phyloP scores from a whole-genome alignment of 768 basidiomycete genomes.

The Lepiota brunneoincarnata region DNA sequence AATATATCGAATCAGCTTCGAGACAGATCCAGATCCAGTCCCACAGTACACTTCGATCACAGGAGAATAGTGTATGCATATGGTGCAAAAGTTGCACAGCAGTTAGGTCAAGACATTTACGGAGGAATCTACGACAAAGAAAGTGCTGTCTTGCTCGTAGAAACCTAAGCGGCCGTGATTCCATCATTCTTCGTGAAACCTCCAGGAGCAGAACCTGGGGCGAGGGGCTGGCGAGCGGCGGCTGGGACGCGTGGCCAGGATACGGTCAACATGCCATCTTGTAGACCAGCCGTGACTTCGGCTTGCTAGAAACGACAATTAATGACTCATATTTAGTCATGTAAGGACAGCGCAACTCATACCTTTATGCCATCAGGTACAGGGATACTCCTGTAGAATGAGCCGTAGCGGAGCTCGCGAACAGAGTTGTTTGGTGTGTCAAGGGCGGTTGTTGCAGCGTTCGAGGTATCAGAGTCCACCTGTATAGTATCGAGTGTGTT shows the following conservation, averaged over 20 bases:
- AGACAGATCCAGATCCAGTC: no score
- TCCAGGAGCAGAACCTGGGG: neutral
- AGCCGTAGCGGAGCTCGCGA: constrained; percentile 42
- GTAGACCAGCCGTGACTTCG: constrained; percentile 32
- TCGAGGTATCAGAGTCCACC: constrained; percentile 8
- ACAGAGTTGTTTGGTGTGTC: constrained; percentile 16
- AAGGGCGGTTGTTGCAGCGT: neutral
- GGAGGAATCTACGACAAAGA: no score
- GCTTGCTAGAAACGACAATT: constrained; percentile 27
- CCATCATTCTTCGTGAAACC: neutral
- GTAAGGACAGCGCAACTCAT: constrained; percentile 15
- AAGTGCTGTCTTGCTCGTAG: no score
- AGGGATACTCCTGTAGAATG: constrained; percentile 35
- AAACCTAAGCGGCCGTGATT: neutral
- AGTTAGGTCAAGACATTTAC: no score
- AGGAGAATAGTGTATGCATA: no score
- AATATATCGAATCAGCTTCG: no score
- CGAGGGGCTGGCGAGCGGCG: neutral
- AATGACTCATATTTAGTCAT: constrained; percentile 20
- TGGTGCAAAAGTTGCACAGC: no score
- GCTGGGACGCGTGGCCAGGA: constrained; percentile 32
- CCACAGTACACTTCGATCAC: no score
- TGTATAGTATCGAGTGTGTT: constrained; percentile 10
- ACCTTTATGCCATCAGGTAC: constrained; percentile 39
- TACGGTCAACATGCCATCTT: constrained; percentile 40